phyloP scores from a whole-genome alignment of 2,329 filamentous ascomycete genomes.

The Aspergillus awamori region DNA sequence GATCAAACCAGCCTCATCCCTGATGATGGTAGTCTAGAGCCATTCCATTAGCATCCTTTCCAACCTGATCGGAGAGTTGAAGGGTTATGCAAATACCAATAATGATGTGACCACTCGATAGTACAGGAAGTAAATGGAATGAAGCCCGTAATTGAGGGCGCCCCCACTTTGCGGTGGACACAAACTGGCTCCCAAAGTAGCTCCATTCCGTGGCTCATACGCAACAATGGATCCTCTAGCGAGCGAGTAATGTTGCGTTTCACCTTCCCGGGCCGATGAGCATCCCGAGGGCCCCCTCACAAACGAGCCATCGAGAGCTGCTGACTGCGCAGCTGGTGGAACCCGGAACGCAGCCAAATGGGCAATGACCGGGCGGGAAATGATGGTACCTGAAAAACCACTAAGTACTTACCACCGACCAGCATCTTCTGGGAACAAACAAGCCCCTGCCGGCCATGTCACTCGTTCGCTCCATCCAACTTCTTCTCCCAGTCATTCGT shows the following conservation, averaged over 20 bases:
- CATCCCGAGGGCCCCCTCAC: neutral
- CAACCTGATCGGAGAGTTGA: neutral
- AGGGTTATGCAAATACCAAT: neutral
- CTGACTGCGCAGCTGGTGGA: neutral
- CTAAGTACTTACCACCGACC: neutral
- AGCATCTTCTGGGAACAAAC: constrained; percentile 4
- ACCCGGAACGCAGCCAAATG: neutral
- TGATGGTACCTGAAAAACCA: constrained; percentile 11
- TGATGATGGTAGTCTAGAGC: neutral
- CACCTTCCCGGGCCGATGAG: neutral
- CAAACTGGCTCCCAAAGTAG: neutral
- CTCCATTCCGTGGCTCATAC: neutral
- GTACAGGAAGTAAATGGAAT: neutral
- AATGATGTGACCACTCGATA: neutral
- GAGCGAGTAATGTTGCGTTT: constrained; percentile 4
- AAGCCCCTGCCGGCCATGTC: constrained; percentile 28
- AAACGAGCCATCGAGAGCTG: neutral
- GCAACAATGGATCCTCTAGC: neutral
- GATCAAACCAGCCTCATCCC: neutral
- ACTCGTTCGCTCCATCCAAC: constrained; percentile 30
- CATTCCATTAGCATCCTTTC: neutral
- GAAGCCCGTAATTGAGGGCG: neutral
- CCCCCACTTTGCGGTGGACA: neutral
- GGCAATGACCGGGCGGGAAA: constrained; percentile 7
- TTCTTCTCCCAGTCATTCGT: constrained; percentile 36